Evolutionary conservation across 306 rosid genomes (phyloP).

Genomic region (Castanea sativa): DNA sequence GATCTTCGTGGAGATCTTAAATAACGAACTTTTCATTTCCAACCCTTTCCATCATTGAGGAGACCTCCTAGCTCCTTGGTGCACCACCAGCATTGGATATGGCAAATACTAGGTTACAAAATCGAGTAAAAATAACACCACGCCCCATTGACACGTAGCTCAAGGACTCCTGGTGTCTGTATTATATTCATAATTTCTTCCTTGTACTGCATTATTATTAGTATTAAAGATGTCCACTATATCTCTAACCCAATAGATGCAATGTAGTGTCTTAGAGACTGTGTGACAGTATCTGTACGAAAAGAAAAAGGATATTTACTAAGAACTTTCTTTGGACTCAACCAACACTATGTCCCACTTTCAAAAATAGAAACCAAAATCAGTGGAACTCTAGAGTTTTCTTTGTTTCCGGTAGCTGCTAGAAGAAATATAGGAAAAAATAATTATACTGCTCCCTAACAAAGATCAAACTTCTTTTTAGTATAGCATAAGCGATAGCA

Average conservation of each 20-base stretch:
- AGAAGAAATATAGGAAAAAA: not conserved
- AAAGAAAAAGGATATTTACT: not conserved
- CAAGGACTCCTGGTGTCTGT: slow-evolving; percentile 19
- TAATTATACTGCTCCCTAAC: not conserved
- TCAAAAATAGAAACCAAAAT: not conserved
- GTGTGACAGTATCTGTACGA: not conserved
- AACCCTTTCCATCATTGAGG: slow-evolving; percentile 18
- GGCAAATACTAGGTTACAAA: slow-evolving; percentile 22
- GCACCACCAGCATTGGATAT: not conserved
- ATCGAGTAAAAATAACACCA: slow-evolving; percentile 2
- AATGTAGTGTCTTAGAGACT: not conserved
- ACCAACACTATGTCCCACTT: not conserved
- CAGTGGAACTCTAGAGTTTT: not conserved
- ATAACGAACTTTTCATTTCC: slow-evolving; percentile 10
- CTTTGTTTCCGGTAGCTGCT: not conserved
- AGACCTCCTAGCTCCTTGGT: not conserved
- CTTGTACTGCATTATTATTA: not conserved
- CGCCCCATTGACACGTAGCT: slow-evolving; percentile 22
- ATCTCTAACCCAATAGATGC: not conserved
- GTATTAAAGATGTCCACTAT: not conserved
- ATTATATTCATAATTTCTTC: not conserved
- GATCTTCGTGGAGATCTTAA: slow-evolving; percentile 14
- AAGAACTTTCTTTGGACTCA: not conserved
- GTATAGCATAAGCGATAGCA: too few species aligned
- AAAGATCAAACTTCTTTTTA: not conserved